Percentiles rank a stretch among this genome's conserved stretches.
Conservation (phyloP, 1,284 basidiomycete genomes). For the Boletus mariae region DNA sequence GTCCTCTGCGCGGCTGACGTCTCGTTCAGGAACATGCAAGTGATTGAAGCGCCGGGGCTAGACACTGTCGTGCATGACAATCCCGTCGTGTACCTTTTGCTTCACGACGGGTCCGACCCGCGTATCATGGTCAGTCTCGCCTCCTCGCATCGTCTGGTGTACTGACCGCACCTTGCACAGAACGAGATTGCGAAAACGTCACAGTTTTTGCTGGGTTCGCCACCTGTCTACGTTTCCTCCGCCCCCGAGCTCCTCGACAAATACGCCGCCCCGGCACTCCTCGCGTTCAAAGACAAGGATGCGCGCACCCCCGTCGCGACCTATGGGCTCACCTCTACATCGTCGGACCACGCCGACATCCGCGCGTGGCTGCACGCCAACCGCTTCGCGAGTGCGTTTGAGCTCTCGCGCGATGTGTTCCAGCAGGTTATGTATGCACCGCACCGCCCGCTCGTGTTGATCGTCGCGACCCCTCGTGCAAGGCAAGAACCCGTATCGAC, state of each 20-base stretch:
- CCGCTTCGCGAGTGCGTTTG: no score
- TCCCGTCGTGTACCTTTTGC: constrained; percentile 72
- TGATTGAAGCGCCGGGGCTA: constrained; percentile 53
- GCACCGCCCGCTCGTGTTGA: no score
- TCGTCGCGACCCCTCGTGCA: no score
- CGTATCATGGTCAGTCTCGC: constrained; percentile 33
- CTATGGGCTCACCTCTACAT: no score
- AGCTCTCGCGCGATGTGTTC: no score
- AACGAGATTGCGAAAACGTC: constrained; percentile 46
- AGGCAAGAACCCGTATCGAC: no score
- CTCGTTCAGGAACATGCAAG: constrained; percentile 39
- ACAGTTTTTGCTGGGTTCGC: constrained; percentile 63
- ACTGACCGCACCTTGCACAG: constrained; percentile 29
- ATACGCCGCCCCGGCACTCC: constrained; percentile 55
- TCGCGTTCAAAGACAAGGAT: constrained; percentile 27
- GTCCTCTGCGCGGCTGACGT: constrained; percentile 5
- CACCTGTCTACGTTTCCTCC: constrained; percentile 56
- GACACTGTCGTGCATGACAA: no score
- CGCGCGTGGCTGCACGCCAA: no score
- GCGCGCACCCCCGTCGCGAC: no score
- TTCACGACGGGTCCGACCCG: constrained; percentile 52
- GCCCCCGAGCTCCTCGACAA: constrained; percentile 45
- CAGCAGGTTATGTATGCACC: no score
- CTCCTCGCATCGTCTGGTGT: background rate
- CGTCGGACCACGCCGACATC: no score